Conservation (phyloP, 2,329 filamentous ascomycete species). For the Diaporthe australafricana region DNA sequence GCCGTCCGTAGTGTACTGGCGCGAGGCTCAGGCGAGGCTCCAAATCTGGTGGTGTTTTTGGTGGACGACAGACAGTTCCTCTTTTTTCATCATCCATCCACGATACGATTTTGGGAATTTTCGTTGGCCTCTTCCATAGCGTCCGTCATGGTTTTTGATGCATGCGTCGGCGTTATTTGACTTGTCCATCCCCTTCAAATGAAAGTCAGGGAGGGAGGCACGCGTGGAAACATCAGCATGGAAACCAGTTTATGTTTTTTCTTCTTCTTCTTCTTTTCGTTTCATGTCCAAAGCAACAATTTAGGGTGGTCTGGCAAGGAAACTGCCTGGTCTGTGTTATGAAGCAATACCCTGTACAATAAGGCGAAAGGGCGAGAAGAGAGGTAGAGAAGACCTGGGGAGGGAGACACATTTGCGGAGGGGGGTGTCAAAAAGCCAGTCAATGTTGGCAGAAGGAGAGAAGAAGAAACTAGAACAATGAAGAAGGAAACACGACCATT, state of each 20-base stretch:
- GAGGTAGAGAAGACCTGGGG: neutral
- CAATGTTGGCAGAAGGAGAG: neutral
- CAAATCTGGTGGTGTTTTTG: neutral
- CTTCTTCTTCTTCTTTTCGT: neutral
- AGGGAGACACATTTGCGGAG: neutral
- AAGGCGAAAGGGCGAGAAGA: neutral
- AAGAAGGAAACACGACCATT: neutral
- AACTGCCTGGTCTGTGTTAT: slow-evolving; percentile 25
- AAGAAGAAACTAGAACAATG: neutral
- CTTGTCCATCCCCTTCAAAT: neutral
- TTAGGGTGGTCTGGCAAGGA: neutral
- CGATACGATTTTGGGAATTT: neutral
- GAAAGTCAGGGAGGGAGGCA: neutral
- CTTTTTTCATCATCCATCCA: neutral
- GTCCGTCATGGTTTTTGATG: slow-evolving; percentile 21
- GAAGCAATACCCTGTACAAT: slow-evolving; percentile 34
- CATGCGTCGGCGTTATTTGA: slow-evolving; percentile 12
- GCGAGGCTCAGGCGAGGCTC: neutral
- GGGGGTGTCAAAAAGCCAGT: neutral
- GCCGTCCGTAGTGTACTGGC: no score
- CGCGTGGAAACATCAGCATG: slow-evolving; percentile 7
- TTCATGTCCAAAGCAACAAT: slow-evolving; percentile 23
- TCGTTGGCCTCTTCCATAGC: neutral
- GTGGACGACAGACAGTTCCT: slow-evolving; percentile 2
- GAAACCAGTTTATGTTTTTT: neutral